A percentile compares a stretch with the other conserved stretches of the same genome.
Conservation (phyloP, 1,139 yeast genomes). For the Kodamaea suecica region DNA sequence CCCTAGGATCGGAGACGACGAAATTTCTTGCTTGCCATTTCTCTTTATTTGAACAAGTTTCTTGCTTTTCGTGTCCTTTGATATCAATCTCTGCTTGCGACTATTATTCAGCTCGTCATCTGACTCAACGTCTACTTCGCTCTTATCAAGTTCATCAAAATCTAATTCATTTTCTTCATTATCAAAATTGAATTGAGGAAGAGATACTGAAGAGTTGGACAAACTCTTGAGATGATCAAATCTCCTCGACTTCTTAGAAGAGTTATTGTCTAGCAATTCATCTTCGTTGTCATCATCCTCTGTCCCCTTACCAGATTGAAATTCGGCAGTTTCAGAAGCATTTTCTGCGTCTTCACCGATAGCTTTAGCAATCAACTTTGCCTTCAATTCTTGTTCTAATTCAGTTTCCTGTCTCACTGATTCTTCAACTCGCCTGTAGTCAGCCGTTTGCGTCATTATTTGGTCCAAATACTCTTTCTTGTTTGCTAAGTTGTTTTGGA, state of each 20-base stretch:
- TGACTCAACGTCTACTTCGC: conserved; percentile 12
- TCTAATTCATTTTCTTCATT: conserved; percentile 13
- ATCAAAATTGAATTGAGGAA: conserved; percentile 16
- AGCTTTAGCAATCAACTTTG: conserved; percentile 14
- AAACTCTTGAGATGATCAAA: conserved; percentile 6
- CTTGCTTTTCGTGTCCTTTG: conserved; percentile 26
- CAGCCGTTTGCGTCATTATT: conserved; percentile 12
- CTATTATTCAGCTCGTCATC: conserved; percentile 23
- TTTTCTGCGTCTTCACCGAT: conserved; percentile 14
- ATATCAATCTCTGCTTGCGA: conserved; percentile 35
- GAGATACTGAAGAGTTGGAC: conserved; percentile 1
- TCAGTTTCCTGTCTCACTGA: conserved; percentile 14
- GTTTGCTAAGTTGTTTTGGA: conserved; percentile 10
- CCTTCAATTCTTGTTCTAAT: conserved; percentile 9
- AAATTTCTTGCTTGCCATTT: conserved; percentile 22
- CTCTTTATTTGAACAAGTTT: conserved; percentile 25
- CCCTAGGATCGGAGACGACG: conserved; percentile 21
- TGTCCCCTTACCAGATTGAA: too few species aligned
- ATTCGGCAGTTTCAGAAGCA: too few species aligned
- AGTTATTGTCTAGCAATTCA: conserved; percentile 1
- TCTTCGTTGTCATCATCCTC: conserved; percentile 7
- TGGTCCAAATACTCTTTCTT: conserved; percentile 17
- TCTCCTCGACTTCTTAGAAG: conserved; percentile 10
- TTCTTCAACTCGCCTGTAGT: conserved; percentile 3
- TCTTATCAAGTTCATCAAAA: conserved; percentile 13